Evolutionary conservation across 208 protist species (phyloP), one percentile per base, ranked within the genome.

Genomic region (Acanthamoeba polyphaga): DNA sequence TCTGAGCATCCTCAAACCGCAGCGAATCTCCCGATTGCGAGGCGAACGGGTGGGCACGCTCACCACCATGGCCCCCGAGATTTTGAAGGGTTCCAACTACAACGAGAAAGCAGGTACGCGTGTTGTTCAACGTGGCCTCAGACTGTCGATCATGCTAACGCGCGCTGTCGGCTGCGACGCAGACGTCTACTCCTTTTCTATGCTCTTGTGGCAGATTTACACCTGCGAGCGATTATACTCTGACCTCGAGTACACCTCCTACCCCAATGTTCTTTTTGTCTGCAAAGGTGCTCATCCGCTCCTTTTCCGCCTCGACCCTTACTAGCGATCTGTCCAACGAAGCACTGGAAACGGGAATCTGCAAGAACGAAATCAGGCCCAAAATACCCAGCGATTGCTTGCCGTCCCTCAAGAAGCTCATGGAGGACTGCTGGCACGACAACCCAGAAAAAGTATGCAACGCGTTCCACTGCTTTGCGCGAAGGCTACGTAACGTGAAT

Each of bases 101-200:
- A 95, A 96, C 88, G 95, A 95, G 34, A 97, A 95, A 43, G 95
- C 90, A 70, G 97, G 80, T 88, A n/a, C 29, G 80, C 43, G 38
- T 60, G 62, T 72, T 17, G 24, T 10, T 72, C 27, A 5, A 17
- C 6, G 64, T 34, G n/a, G 1, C 34, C 10, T 72, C 64, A 15
- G 24, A 3, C n/a, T 29, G n/a, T 19, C 22, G 12, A 7, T 64
- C 19, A 64, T 9, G 2, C 53, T 58, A 19, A 19, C 53, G 17
- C 51, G 46, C 17, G 55, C 49, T 60, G 27, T 24, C 17, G 9
- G 2, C 27, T 24, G n/a, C 76, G 58, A 4, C 27, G 10, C 46
- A 88, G 80, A 97, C 92, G 96, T 97, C 46, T 97, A 97, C 78
- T 92, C 96, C 95, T 97, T 97, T 95, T 93, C 95, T 17, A 95